Base-by-base conservation (phyloP, 1,139 yeast genomes). In the Taphrina wiesneri region DNA sequence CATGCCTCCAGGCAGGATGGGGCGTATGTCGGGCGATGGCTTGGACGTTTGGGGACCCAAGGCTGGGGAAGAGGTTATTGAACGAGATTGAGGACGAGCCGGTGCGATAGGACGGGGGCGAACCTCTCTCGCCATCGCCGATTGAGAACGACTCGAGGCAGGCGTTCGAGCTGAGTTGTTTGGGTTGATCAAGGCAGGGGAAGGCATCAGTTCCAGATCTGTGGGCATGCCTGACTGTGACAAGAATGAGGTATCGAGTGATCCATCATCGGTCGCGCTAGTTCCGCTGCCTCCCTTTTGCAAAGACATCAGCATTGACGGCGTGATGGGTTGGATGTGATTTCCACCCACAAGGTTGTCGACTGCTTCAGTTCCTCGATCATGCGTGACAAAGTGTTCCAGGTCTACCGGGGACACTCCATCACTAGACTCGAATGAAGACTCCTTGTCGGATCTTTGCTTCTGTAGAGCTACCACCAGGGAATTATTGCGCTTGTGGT, bases 11-110 rank as follows among this genome's bases (percentile, higher is more conserved):
- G 69, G 71, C 56, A 69, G 54, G 9, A 70, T 47, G 61, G 72
- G 69, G 36, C 69, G 71, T 56, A 73, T 70, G 21, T 65, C 70
- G 6, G 73, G 74, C 26, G 73, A 62, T 67, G 51, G 69, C 52
- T 56, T 49, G 34, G 67, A 69, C 11, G 62, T 46, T 49, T 61
- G 53, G 19, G 54, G 64, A 6, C 64, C 64, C 13, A 60, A 43
- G 23, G 64, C 64, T n/a, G 64, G 64, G 4, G 64, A 60, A n/a
- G 56, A 49, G 13, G 49, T 19, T 15, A 60, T 54, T 21, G 64
- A 60, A 2, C 23, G 32, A 3, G 63, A 30, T 13, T 45, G 23
- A 7, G 57, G 28, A n/a, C 52, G 64, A 11, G 64, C 47, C 9
- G 59, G 59, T 7, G 49, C 49, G 9, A 54, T 36, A 15, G 59